Evolutionary conservation across 1,139 yeast species (phyloP).

Genomic region (Sugiyamaella pinicola): DNA sequence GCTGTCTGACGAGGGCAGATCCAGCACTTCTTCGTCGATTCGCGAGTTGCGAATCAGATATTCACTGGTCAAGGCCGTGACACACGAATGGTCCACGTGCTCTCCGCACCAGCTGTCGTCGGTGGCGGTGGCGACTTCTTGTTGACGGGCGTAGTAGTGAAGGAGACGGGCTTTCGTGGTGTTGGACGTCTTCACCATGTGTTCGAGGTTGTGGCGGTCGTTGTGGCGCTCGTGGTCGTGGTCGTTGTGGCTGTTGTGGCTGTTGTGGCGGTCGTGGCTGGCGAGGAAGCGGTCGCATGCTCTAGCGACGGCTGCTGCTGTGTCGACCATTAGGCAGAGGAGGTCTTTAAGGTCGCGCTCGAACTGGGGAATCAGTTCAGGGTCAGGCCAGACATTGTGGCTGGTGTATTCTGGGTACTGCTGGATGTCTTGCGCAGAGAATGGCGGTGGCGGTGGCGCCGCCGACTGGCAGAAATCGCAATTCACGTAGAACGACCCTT

Average conservation of each 20-base stretch:
- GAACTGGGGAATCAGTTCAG: conserved; percentile 34
- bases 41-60: conserved; percentile 50
- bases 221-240: conserved; percentile 24
- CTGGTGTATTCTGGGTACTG: conserved; percentile 51
- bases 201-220: conserved; percentile 42
- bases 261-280: conserved; percentile 5
- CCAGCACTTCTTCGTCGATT: background rate
- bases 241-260: conserved; percentile 44
- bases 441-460: conserved; percentile 35
- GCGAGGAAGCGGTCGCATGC: conserved; percentile 54
- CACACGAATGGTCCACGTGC: conserved; percentile 63
- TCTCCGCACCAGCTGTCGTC: conserved; percentile 62
- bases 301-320: conserved; percentile 54
- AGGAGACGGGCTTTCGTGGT: conserved; percentile 62
- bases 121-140: conserved; percentile 15
- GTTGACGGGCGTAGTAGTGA: conserved; percentile 51
- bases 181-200: conserved; percentile 53
- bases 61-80: conserved; percentile 64
- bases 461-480: conserved; percentile 53
- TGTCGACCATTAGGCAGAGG: conserved; percentile 53
- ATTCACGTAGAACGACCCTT: conserved; percentile 64
- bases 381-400: conserved; percentile 64
- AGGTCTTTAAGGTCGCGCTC: conserved; percentile 36
- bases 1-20: conserved; percentile 17
- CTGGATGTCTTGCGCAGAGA: conserved; percentile 37